These are phyloP conservation scores for Trametes polyzona DNA, from an alignment of 1,284 basidiomycete genomes.

Conservation along the genomic window DNA sequence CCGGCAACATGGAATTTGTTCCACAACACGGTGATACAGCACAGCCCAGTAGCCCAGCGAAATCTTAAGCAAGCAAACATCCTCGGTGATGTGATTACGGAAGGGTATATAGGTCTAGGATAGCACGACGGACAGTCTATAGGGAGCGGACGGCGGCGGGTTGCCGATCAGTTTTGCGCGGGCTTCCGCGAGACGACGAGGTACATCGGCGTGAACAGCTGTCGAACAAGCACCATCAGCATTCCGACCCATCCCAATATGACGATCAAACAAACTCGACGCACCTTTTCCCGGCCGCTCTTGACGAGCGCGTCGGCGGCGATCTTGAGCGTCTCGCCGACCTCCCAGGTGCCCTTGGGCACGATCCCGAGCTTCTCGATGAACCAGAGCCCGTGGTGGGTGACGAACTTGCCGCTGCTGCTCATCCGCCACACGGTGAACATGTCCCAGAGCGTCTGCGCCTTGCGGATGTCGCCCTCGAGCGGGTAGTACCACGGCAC, in stretches of 20 bases:
- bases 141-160: not conserved
- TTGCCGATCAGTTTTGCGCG: constrained; percentile 22
- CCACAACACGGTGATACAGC: constrained; percentile 12
- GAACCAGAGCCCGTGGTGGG: constrained; percentile 79
- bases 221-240: constrained; percentile 14
- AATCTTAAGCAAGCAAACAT: not conserved
- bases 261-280: constrained; percentile 22
- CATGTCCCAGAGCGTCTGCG: constrained; percentile 94
- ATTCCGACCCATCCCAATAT: not conserved
- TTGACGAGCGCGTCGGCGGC: constrained; percentile 82
- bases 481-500: constrained; percentile 97
- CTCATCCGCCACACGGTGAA: constrained; percentile 90
- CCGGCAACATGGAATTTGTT: not conserved
- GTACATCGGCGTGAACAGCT: constrained; percentile 87
- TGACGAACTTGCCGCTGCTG: constrained; percentile 85
- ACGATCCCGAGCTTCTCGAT: constrained; percentile 83
- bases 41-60: not conserved
- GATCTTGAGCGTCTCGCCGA: constrained; percentile 88
- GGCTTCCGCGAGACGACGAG: constrained; percentile 74
- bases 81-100: constrained; percentile 17
- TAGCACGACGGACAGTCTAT: constrained; percentile 12
- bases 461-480: constrained; percentile 90
- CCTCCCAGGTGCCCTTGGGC: constrained; percentile 93
- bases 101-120: constrained; percentile 22
- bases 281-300: constrained; percentile 87